Evolutionary conservation across 2,329 filamentous ascomycete species (phyloP), one percentile per base, ranked within the genome.

Genomic region (Diaporthe longicolla): DNA sequence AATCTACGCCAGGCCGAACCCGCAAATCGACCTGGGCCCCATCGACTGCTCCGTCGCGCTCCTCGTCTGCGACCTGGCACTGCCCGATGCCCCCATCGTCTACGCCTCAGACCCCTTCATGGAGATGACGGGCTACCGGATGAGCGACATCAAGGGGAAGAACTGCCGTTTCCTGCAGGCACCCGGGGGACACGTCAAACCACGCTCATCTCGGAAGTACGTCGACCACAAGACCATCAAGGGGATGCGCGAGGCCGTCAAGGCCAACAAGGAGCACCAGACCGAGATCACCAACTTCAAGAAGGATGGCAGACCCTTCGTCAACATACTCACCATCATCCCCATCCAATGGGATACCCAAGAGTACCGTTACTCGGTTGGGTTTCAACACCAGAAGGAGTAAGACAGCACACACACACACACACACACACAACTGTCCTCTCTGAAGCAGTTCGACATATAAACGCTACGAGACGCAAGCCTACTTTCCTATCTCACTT

Each of bases 131-230:
- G 95, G 94, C 37, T 98, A 97, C 82, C 89, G 89, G 1, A 87
- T 89, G 75, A 85, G 89, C 74, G 95, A 97, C 82, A 92, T 95
- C 35, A 82, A 95, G 6, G 95, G 94, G 17, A 87, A 89, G 59
- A 97, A 97, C 81, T 97, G 94, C 80, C 93, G 94, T 15, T 97
- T 97, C 79, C 87, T 98, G 19, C 95, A 97, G 80, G 90, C 90
- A 0, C 94, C 94, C 1, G 91, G 92, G 66, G 93, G 92, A 6
- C 88, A 89, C 73, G 89, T 94, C 54, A 83, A 88, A 72, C 82
- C 89, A 17, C 89, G 89, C 21, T 84, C 90, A 9, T 87, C 88
- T 71, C 88, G 92, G 68, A 90, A 91, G 79, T 91, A 93, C 78
- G 89, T 93, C 73, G 91, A 94, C 79, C 89, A 92, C 76, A 86